Conservation (phyloP, 169 alveolate species). For the Eimeria nieschulzi region DNA sequence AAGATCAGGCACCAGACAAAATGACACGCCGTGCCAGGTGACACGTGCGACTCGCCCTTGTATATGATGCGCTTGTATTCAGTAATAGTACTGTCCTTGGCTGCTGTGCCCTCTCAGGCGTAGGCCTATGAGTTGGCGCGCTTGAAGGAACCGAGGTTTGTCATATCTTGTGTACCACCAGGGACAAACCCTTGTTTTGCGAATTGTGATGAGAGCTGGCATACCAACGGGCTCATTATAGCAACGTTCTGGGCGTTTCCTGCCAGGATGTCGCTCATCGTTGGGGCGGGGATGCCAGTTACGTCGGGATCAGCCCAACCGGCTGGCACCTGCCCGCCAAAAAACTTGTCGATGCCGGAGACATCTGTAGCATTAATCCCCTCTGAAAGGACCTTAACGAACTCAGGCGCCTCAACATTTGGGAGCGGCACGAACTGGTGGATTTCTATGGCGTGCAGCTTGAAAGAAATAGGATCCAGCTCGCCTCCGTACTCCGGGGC, state of each 20-base stretch:
- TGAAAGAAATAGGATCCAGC: constrained; percentile 85
- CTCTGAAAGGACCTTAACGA: constrained; percentile 82
- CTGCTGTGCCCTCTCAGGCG: background rate
- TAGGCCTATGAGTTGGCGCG: constrained; percentile 50
- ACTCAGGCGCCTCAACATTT: constrained; percentile 82
- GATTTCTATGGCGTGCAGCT: constrained; percentile 89
- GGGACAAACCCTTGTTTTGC: constrained; percentile 69
- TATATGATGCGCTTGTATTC: no score
- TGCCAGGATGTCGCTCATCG: constrained; percentile 86
- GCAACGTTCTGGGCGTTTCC: constrained; percentile 81
- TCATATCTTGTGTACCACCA: constrained; percentile 61
- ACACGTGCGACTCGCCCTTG: no score
- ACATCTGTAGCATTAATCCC: constrained; percentile 78
- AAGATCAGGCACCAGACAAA: background rate
- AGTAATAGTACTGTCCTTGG: no score
- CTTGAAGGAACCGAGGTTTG: constrained; percentile 46
- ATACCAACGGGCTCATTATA: constrained; percentile 68
- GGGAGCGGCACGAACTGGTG: constrained; percentile 90
- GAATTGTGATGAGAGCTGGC: constrained; percentile 69
- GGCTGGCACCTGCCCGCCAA: constrained; percentile 82
- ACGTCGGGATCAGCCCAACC: constrained; percentile 89
- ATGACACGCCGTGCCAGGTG: no score
- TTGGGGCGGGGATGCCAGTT: constrained; percentile 89
- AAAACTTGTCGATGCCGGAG: constrained; percentile 81
- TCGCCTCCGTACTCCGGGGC: constrained; percentile 84